Base-by-base conservation (phyloP, 1,139 yeast genomes). In the Sugiyamaella sp. region DNA sequence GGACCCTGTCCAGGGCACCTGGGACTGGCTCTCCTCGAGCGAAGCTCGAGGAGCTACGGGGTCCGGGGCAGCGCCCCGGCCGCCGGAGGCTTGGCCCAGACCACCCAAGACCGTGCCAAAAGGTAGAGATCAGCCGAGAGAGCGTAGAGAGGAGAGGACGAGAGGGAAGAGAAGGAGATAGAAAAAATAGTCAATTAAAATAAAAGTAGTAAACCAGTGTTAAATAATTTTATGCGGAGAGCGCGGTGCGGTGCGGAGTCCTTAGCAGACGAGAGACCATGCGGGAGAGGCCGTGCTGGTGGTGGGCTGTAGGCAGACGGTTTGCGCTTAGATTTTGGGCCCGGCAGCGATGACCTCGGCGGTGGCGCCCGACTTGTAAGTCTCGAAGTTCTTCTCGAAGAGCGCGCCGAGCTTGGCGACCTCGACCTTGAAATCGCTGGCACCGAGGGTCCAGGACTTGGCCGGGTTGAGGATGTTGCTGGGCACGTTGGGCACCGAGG, bases 341-440 rank as follows among this genome's bases (percentile, higher is more conserved):
- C 97, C 98, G 66, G 98, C 98, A 70, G 93, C 89, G 69, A 86
- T 76, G 56, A 93, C 98, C 71, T 89, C 97, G 38, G 78, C 67
- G 43, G 96, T 86, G 63, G 96, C 91, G 68, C 84, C 89, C 66
- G 84, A 83, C 67, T 89, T 75, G 76, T 93, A 93, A 70, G 82
- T 89, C 69, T 77, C 82, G 72, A 93, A 93, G 81, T 93, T 93
- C 71, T 89, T 90, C 66, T 79, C 79, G 70, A 93, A 93, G 76
- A 88, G 79, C 54, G 74, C 71, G 51, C 93, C 98, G 70, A 93
- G 84, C 59, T 81, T 79, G 63, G 76, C 75, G 66, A 89, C 89
- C 74, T 91, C 96, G 54, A 71, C 71, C 57, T 72, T 72, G 77
- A 89, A 90, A 58, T 86, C 83, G 17, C 75, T 82, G 57, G 72